Conservation (phyloP, 1,284 basidiomycete genomes). For the Exobasidium cylindrosporum region DNA sequence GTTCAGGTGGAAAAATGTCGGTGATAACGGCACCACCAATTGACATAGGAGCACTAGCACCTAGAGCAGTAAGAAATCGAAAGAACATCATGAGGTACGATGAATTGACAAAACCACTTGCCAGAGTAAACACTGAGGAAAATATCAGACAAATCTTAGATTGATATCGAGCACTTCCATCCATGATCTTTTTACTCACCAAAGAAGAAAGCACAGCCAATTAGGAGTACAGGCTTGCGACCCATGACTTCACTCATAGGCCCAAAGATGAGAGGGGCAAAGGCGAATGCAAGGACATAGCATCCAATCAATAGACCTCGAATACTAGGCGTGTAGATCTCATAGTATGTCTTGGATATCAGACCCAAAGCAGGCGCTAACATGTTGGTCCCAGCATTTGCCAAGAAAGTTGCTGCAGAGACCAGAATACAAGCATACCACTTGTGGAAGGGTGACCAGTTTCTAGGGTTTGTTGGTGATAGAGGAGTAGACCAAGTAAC, state of each 20-base stretch:
- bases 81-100: not conserved
- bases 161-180: no score
- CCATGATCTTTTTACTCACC: no score
- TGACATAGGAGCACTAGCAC: slow-evolving; percentile 14
- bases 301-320: slow-evolving; percentile 7
- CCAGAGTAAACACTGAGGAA: slow-evolving; percentile 3
- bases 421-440: slow-evolving; percentile 12
- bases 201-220: slow-evolving; percentile 8
- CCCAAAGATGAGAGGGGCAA: slow-evolving; percentile 9
- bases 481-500: slow-evolving; percentile 67
- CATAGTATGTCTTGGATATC: slow-evolving; percentile 6
- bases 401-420: slow-evolving; percentile 7
- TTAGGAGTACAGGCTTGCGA: slow-evolving; percentile 6
- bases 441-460: slow-evolving; percentile 61
- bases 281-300: slow-evolving; percentile 11
- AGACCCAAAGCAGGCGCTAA: slow-evolving; percentile 11
- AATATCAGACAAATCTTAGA: not conserved
- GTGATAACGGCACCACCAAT: slow-evolving; percentile 11
- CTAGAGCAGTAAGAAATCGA: slow-evolving; percentile 15
- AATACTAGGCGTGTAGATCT: slow-evolving; percentile 5
- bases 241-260: slow-evolving; percentile 15
- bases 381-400: slow-evolving; percentile 12
- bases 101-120: slow-evolving; percentile 6
- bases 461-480: slow-evolving; percentile 68
- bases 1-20: slow-evolving; percentile 7